These are phyloP conservation scores for Tricholoma furcatifolium DNA, from an alignment of 768 basidiomycete genomes.

Conservation along the genomic window DNA sequence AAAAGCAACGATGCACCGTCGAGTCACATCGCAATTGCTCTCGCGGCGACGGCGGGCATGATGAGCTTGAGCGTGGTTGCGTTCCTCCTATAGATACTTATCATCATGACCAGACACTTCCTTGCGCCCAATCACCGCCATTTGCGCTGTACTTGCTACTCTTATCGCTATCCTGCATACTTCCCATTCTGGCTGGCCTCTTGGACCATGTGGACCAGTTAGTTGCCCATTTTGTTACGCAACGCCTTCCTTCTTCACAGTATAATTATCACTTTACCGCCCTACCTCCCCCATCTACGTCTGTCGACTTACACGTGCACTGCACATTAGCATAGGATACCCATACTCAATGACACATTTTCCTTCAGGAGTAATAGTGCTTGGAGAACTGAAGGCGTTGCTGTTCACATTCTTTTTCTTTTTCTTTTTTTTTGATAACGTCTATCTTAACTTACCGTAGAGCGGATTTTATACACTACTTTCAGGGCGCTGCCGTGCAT, in stretches of 20 bases:
- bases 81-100: constrained; percentile 29
- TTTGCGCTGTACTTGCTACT: constrained; percentile 14
- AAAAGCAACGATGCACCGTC: constrained; percentile 24
- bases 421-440: not conserved
- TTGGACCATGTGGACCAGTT: constrained; percentile 17
- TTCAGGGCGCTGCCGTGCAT: no score
- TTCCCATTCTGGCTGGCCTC: constrained; percentile 9
- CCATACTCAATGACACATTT: constrained; percentile 14
- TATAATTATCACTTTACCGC: constrained; percentile 8
- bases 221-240: constrained; percentile 6
- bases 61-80: constrained; percentile 25
- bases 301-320: constrained; percentile 9
- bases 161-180: constrained; percentile 19
- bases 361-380: constrained; percentile 1
- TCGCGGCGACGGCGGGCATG: constrained; percentile 28
- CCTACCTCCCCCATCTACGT: not conserved
- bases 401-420: constrained; percentile 10
- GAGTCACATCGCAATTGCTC: constrained; percentile 21
- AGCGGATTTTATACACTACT: constrained; percentile 5
- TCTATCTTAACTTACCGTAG: constrained; percentile 16
- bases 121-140: constrained; percentile 7
- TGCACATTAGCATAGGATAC: constrained; percentile 20
- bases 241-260: not conserved
- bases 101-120: constrained; percentile 1
- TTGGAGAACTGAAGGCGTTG: not conserved